A percentile compares a stretch with the other conserved stretches of the same genome.
Conservation (phyloP, 257 asterid species). For the Rehmannia glutinosa region DNA sequence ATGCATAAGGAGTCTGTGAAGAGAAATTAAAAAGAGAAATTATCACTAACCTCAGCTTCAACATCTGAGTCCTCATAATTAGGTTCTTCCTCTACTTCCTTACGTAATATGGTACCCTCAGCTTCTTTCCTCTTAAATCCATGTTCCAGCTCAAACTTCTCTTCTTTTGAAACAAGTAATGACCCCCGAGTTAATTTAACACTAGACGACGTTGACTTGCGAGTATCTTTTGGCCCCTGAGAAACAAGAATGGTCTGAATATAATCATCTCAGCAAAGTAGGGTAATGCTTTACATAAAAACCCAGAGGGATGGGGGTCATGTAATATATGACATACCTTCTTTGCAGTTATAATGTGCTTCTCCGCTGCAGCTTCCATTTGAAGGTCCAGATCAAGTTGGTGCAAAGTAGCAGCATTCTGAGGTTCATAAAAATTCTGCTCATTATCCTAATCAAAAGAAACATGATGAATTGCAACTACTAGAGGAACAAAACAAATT, state of each 20-base stretch:
- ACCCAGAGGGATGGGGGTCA: not conserved
- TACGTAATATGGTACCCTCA: constrained; percentile 16
- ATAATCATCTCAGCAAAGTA: not conserved
- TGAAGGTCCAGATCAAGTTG: not conserved
- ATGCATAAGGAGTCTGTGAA: not conserved
- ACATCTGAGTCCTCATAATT: constrained; percentile 41
- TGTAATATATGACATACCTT: not conserved
- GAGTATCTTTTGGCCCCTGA: constrained; percentile 35
- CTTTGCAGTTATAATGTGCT: constrained; percentile 13
- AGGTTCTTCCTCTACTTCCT: constrained; percentile 32
- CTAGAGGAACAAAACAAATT: not conserved
- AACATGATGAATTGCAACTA: not conserved
- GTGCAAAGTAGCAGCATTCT: constrained; percentile 2
- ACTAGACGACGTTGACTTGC: constrained; percentile 25
- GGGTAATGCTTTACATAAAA: not conserved
- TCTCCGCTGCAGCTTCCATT: constrained; percentile 3
- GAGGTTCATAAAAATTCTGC: not conserved
- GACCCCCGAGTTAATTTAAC: constrained; percentile 34
- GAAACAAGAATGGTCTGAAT: not conserved
- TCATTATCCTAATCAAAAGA: not conserved
- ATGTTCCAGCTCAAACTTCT: constrained; percentile 25
- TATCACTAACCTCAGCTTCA: constrained; percentile 46
- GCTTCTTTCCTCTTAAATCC: not conserved
- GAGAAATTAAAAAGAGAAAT: constrained; percentile 5
- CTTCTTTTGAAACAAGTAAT: constrained; percentile 32